phyloP scores from a whole-genome alignment of 2,329 filamentous ascomycete genomes.

The Fusarium nanum region DNA sequence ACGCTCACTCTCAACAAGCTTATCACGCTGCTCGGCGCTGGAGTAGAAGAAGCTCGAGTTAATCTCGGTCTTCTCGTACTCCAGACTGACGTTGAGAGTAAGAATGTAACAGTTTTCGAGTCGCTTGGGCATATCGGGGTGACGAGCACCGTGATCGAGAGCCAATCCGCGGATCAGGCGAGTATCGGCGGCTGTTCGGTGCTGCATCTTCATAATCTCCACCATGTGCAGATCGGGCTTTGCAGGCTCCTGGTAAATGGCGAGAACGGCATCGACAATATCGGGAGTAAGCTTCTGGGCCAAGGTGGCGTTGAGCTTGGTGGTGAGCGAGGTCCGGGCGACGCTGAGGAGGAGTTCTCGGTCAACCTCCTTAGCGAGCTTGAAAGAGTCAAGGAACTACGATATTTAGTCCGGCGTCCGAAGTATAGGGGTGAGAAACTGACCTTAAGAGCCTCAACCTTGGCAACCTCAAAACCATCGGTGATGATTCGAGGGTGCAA shows the following conservation, averaged over 20 bases:
- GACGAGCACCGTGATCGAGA: constrained; percentile 92
- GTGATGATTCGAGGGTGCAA: constrained; percentile 96
- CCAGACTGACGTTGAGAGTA: constrained; percentile 93
- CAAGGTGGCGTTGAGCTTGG: constrained; percentile 90
- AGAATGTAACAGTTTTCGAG: constrained; percentile 96
- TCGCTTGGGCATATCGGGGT: constrained; percentile 98
- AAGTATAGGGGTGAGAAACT: constrained; percentile 10
- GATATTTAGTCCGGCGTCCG: constrained; percentile 17
- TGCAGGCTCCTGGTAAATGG: constrained; percentile 87
- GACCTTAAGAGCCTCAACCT: constrained; percentile 90
- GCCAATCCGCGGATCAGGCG: constrained; percentile 94
- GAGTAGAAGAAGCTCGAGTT: constrained; percentile 99
- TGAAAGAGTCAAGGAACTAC: constrained; percentile 94
- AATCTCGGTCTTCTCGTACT: constrained; percentile 99
- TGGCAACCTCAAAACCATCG: constrained; percentile 97
- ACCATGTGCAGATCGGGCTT: constrained; percentile 99
- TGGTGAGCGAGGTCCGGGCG: constrained; percentile 92
- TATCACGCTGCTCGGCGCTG: constrained; percentile 94
- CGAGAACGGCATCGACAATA: constrained; percentile 95
- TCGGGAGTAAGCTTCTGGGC: constrained; percentile 92
- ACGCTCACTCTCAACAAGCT: constrained; percentile 96
- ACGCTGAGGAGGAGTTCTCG: constrained; percentile 93
- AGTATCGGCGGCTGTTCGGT: constrained; percentile 94
- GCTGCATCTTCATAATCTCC: constrained; percentile 99
- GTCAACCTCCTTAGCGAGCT: constrained; percentile 87